Evolutionary conservation across 352 stramenopile species (phyloP).

Genomic region (Phytophthora ramorum): DNA sequence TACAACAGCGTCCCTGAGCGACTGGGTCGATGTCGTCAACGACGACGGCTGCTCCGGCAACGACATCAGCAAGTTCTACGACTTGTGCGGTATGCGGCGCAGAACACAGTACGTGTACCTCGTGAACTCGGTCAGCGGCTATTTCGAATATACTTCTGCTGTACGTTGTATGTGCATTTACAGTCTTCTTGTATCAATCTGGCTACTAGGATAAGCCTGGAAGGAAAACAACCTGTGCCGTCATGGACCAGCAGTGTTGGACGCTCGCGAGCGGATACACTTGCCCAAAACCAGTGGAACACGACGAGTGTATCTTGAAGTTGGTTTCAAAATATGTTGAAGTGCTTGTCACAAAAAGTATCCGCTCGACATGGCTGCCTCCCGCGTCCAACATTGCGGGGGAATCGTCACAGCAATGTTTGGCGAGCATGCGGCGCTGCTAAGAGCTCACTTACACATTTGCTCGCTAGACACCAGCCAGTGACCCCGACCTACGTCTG

Average conservation of each 20-base stretch:
- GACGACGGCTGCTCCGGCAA: too few relatives aligned
- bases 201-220: too few relatives aligned
- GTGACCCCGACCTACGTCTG: not conserved
- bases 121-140: too few relatives aligned
- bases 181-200: too few relatives aligned
- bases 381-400: constrained; percentile 22
- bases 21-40: too few relatives aligned
- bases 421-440: not conserved
- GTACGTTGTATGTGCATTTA: too few relatives aligned
- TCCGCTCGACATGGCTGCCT: constrained; percentile 28
- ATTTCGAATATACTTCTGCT: too few relatives aligned
- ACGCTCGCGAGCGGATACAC: constrained; percentile 19
- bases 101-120: too few relatives aligned
- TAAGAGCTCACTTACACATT: constrained; percentile 21
- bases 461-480: constrained; percentile 4
- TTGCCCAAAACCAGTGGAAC: constrained; percentile 2
- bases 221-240: not conserved
- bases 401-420: constrained; percentile 4
- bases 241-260: constrained; percentile 19
- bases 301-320: not conserved
- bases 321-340: constrained; percentile 9
- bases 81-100: too few relatives aligned
- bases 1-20: too few relatives aligned
- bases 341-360: constrained; percentile 37
- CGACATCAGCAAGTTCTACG: too few relatives aligned